Base-by-base conservation (phyloP, 1,139 yeast species). In the Yamadazyma oceani region DNA sequence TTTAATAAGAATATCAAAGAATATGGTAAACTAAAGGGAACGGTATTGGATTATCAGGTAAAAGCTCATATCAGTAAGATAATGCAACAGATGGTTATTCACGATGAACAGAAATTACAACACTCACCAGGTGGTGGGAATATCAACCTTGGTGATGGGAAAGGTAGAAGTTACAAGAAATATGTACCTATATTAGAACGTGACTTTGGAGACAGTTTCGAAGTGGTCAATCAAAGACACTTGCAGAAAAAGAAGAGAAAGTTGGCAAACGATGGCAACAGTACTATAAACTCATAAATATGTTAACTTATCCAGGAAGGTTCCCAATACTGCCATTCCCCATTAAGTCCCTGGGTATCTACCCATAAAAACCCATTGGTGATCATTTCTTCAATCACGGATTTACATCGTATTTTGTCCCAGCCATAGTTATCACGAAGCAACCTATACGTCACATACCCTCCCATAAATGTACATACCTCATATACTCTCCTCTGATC, bases 331-430 rank as follows among this genome's bases (percentile, higher is more conserved):
- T 70, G 74, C 21, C 60, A 58, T 45, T 80, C 88, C 0, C 62
- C 64, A 14, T 46, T 47, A 0, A 44, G 45, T 9, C 74, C 80
- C 49, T 78, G 85, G 3, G 60, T 58, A 54, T 89, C 97, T 1
- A 88, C 66, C 97, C 97, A 89, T 17, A 89, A 64, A 35, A 87
- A 67, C 9, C 97, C 96, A 35, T 75, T 75, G 54, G 84, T 71
- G 3, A 88, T 83, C 87, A 89, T 82, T 41, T 85, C 94, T 34
- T 85, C 82, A 14, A 90, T 58, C 9, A 82, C 85, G 0, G 81
- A 64, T 45, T 72, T 70, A 41, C 87, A 74, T 39, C 96, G 65
- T 2, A 75, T 66, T 9, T 56, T 56, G 39, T 75, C 79, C 97
- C 97, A 89, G 2, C 71, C 72, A 43, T 80, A 74, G 52, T 89